These are phyloP conservation scores for Cutaneotrichosporon mucoides DNA, from an alignment of 1,284 basidiomycete species.

Conservation along the genomic window DNA sequence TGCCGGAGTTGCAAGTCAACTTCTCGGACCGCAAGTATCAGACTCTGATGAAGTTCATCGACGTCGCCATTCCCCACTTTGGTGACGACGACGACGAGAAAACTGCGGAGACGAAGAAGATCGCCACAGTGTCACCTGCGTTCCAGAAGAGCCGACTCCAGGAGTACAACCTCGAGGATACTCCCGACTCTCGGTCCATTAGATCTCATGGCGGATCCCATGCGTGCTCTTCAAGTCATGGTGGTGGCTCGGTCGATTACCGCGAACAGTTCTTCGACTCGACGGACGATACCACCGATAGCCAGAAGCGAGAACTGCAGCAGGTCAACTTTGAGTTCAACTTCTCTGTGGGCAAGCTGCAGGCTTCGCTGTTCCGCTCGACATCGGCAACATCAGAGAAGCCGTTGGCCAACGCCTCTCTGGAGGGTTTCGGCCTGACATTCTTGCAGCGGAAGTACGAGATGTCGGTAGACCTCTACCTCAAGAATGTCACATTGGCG, in stretches of 20 bases:
- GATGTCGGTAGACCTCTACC: constrained; percentile 79
- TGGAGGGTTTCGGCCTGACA: constrained; percentile 73
- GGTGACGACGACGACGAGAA: constrained; percentile 51
- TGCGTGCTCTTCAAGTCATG: constrained; percentile 23
- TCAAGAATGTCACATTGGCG: constrained; percentile 62
- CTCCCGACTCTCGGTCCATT: constrained; percentile 41
- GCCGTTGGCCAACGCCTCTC: constrained; percentile 68
- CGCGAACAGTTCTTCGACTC: constrained; percentile 71
- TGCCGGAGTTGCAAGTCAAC: constrained; percentile 87
- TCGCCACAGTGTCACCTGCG: constrained; percentile 21
- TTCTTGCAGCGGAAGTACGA: constrained; percentile 76
- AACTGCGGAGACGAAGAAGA: constrained; percentile 2
- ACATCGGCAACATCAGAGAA: constrained; percentile 37
- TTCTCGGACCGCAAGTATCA: constrained; percentile 96
- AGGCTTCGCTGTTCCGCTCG: constrained; percentile 72
- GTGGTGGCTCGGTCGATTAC: constrained; percentile 15
- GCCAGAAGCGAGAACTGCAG: constrained; percentile 55
- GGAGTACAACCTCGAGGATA: constrained; percentile 65
- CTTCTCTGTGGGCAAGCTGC: constrained; percentile 84
- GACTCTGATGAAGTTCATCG: constrained; percentile 85
- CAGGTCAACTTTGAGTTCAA: constrained; percentile 85
- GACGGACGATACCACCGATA: constrained; percentile 59
- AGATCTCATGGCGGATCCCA: constrained; percentile 44
- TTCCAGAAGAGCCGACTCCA: constrained; percentile 54
- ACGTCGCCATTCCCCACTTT: constrained; percentile 84